phyloP scores from a whole-genome alignment of 768 basidiomycete genomes.

The Amanita polypyramis region DNA sequence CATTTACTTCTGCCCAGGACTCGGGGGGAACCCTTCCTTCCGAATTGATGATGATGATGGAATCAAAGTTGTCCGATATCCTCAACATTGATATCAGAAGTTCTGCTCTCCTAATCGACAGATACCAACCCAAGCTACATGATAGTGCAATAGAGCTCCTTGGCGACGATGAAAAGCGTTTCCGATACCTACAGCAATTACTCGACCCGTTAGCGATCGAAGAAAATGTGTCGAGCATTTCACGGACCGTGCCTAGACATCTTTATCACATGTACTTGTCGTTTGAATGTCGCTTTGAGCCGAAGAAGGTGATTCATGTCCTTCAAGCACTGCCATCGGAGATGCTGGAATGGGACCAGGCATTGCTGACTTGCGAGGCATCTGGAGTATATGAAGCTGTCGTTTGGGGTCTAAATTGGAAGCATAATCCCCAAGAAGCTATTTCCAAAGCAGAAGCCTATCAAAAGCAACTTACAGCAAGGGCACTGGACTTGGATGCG shows the following conservation, averaged over 20 bases:
- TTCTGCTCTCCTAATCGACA: conserved; percentile 69
- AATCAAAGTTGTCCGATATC: conserved; percentile 53
- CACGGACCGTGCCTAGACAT: conserved; percentile 31
- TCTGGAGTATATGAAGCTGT: conserved; percentile 63
- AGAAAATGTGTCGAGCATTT: conserved; percentile 20
- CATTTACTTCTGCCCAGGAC: conserved; percentile 37
- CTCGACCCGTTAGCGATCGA: conserved; percentile 37
- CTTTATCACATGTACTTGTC: conserved; percentile 57
- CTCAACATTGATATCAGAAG: conserved; percentile 47
- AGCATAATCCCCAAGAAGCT: conserved; percentile 53
- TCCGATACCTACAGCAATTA: conserved; percentile 69
- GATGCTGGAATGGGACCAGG: conserved; percentile 43
- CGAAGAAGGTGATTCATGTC: conserved; percentile 48
- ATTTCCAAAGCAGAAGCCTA: conserved; percentile 56
- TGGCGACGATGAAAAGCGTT: conserved; percentile 32
- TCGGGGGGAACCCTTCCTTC: conserved; percentile 39
- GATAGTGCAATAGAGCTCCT: conserved; percentile 45
- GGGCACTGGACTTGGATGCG: conserved; percentile 30
- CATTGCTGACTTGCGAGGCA: conserved; percentile 57
- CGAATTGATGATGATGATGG: conserved; percentile 44
- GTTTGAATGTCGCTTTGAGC: conserved; percentile 65
- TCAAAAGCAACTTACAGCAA: conserved; percentile 37
- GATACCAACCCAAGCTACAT: conserved; percentile 58
- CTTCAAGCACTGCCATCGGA: conserved; percentile 45
- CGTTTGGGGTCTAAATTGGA: conserved; percentile 68